Conservation (phyloP, 164 flowering plant species). For the Aristolochia contorta region DNA sequence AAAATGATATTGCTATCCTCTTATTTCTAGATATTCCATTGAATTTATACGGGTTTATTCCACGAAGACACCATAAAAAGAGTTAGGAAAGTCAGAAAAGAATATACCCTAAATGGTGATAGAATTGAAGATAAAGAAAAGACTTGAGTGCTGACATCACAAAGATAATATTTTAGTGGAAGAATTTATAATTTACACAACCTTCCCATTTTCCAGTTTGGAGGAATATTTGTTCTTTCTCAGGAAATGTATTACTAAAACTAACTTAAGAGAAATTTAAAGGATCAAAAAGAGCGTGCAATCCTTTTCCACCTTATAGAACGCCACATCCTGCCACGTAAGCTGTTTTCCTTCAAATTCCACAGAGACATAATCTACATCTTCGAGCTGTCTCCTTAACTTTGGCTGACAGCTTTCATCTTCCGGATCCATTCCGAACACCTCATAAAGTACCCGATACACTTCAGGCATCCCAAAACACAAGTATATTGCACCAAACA, state of each 20-base stretch:
- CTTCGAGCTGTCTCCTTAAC: slow-evolving; percentile 88
- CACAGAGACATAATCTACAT: slow-evolving; percentile 93
- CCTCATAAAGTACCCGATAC: slow-evolving; percentile 96
- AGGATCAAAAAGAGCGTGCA: neutral
- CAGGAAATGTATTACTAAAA: neutral
- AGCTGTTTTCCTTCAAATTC: slow-evolving; percentile 83
- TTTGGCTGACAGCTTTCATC: slow-evolving; percentile 93
- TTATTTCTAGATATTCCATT: too few relatives aligned
- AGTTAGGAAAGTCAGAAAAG: too few relatives aligned
- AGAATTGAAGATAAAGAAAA: too few relatives aligned
- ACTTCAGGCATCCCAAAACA: slow-evolving; percentile 99
- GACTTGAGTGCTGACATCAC: too few relatives aligned
- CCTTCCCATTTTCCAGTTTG: too few relatives aligned
- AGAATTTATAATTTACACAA: neutral
- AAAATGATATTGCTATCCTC: too few relatives aligned
- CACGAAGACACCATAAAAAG: too few relatives aligned
- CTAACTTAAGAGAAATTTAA: neutral
- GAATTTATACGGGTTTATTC: too few relatives aligned
- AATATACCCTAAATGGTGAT: too few relatives aligned
- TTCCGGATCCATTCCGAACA: slow-evolving; percentile 96
- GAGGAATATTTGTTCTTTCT: neutral
- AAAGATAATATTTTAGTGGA: too few relatives aligned
- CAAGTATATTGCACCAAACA: slow-evolving; percentile 93
- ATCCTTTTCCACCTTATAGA: slow-evolving; percentile 52
- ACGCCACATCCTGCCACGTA: slow-evolving; percentile 85